These are phyloP conservation scores for Ceriops zippeliana DNA, from an alignment of 345 rosid species.

Conservation along the genomic window DNA sequence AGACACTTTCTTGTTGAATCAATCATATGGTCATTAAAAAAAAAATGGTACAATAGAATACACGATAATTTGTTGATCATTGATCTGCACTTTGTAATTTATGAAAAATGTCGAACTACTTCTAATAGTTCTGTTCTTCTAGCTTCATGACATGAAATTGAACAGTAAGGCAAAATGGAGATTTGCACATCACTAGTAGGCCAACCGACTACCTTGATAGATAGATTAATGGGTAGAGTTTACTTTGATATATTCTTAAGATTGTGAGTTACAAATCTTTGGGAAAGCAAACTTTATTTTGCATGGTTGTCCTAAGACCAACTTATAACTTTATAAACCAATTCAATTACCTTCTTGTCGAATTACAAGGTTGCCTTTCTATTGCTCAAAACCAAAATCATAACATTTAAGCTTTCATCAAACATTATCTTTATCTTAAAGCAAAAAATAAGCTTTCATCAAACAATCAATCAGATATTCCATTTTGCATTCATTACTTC, in stretches of 20 bases:
- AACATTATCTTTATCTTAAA: no score
- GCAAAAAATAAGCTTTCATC: no score
- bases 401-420: no score
- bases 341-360: not conserved
- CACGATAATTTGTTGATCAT: not conserved
- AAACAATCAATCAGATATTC: no score
- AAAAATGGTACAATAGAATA: not conserved
- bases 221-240: no score
- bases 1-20: not conserved
- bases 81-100: not conserved
- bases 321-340: not conserved
- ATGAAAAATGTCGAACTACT: not conserved
- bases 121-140: no score
- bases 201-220: not conserved
- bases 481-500: no score
- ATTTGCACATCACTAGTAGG: not conserved
- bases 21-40: not conserved
- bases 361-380: slow-evolving; percentile 15
- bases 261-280: slow-evolving; percentile 1
- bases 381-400: not conserved
- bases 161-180: not conserved
- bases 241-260: no score
- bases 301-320: not conserved
- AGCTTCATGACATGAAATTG: not conserved
- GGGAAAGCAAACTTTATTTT: slow-evolving; percentile 17